phyloP scores from a whole-genome alignment of 257 asterid genomes.

The Fraxinus quadrangulata region DNA sequence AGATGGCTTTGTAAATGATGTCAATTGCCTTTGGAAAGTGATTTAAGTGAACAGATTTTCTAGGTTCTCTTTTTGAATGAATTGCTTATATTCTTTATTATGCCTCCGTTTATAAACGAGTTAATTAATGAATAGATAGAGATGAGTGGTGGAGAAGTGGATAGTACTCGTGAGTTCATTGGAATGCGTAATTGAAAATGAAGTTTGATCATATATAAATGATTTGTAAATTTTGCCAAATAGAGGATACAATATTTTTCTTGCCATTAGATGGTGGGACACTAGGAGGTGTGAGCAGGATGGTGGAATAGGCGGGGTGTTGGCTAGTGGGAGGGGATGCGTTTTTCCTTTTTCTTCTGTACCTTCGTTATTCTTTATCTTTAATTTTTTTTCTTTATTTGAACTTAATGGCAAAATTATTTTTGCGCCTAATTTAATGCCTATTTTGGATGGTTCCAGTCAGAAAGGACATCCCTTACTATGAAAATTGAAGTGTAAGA shows the following conservation, averaged over 20 bases:
- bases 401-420: neutral
- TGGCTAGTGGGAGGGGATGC: too few relatives aligned
- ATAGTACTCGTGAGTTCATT: too few relatives aligned
- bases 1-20: neutral
- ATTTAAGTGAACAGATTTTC: neutral
- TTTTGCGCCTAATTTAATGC: neutral
- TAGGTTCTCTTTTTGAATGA: neutral
- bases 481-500: too few relatives aligned
- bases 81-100: neutral
- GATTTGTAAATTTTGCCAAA: too few relatives aligned
- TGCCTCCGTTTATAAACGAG: too few relatives aligned
- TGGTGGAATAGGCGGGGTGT: neutral
- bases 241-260: too few relatives aligned
- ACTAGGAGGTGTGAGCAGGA: neutral
- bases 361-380: too few relatives aligned
- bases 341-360: neutral
- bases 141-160: too few relatives aligned
- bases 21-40: neutral
- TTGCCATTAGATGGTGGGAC: neutral
- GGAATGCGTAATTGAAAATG: too few relatives aligned
- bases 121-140: too few relatives aligned
- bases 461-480: neutral
- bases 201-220: too few relatives aligned
- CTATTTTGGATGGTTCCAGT: neutral
- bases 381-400: too few relatives aligned